Percentiles rank a stretch among this genome's conserved stretches.
Evolutionary conservation across 148 eudicot species (phyloP).

Genomic region (Silene latifolia): DNA sequence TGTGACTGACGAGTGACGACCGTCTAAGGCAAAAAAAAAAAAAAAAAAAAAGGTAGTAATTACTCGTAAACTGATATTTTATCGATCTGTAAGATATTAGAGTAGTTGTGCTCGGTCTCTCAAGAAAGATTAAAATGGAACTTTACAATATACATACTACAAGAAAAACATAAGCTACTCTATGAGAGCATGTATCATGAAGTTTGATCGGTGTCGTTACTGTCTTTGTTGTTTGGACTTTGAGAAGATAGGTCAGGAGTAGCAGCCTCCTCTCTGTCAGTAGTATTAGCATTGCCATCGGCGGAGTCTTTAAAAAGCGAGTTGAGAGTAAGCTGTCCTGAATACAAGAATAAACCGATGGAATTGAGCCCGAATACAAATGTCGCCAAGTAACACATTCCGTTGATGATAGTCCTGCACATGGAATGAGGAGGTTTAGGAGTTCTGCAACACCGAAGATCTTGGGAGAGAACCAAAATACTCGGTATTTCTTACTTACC

Average conservation of each 20-base stretch:
- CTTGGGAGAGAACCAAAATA: not conserved
- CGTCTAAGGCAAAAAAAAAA: too few relatives aligned
- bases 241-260: slow-evolving; percentile 30
- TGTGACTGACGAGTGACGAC: too few relatives aligned
- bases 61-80: too few relatives aligned
- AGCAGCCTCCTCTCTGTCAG: slow-evolving; percentile 24
- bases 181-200: slow-evolving; percentile 21
- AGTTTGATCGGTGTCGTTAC: slow-evolving; percentile 43
- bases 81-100: too few relatives aligned
- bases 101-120: too few relatives aligned
- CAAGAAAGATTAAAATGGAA: too few relatives aligned
- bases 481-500: slow-evolving; percentile 45
- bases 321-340: slow-evolving; percentile 71
- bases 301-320: slow-evolving; percentile 49
- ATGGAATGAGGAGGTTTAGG: slow-evolving; percentile 11
- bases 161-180: not conserved
- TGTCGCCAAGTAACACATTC: slow-evolving; percentile 90
- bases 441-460: not conserved
- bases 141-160: slow-evolving; percentile 10
- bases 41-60: too few relatives aligned
- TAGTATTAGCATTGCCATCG: slow-evolving; percentile 21
- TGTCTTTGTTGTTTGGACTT: slow-evolving; percentile 27
- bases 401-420: slow-evolving; percentile 87
- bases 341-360: slow-evolving; percentile 64
- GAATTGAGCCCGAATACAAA: slow-evolving; percentile 82